Conservation (phyloP, 257 asterid species). For the Salvia miltiorrhiza region DNA sequence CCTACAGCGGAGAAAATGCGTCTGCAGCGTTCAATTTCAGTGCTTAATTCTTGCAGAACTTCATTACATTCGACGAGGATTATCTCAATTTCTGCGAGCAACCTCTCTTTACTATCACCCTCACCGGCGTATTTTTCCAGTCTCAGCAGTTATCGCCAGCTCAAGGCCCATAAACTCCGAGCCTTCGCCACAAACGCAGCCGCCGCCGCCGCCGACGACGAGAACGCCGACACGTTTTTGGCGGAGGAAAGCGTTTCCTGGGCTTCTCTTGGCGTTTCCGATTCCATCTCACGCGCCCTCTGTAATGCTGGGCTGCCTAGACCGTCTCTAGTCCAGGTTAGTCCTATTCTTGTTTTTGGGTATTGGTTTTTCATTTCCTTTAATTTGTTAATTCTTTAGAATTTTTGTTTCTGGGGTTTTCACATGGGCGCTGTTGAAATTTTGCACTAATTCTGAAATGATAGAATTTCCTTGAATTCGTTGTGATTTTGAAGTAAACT, state of each 20-base stretch:
- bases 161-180: conserved; percentile 35
- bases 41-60: conserved; percentile 38
- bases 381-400: background rate
- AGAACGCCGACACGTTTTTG: conserved; percentile 60
- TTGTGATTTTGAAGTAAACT: background rate
- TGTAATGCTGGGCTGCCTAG: conserved; percentile 61
- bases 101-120: conserved; percentile 19
- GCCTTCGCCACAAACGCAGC: conserved; percentile 43
- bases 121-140: conserved; percentile 21
- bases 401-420: background rate
- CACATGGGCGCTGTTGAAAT: background rate
- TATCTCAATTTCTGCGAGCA: conserved; percentile 18
- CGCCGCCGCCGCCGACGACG: conserved; percentile 30
- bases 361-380: background rate
- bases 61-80: conserved; percentile 28
- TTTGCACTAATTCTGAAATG: background rate
- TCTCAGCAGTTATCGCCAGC: conserved; percentile 18
- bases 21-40: conserved; percentile 47
- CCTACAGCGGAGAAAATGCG: conserved; percentile 28
- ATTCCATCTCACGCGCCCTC: conserved; percentile 54
- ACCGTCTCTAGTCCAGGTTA: conserved; percentile 91
- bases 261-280: conserved; percentile 81
- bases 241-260: conserved; percentile 80
- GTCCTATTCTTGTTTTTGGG: background rate
- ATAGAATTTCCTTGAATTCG: background rate